Evolutionary conservation across 2,329 filamentous ascomycete species (phyloP), one percentile per base, ranked within the genome.

Genomic region (Ophiocordyceps camponoti-leonardi): DNA sequence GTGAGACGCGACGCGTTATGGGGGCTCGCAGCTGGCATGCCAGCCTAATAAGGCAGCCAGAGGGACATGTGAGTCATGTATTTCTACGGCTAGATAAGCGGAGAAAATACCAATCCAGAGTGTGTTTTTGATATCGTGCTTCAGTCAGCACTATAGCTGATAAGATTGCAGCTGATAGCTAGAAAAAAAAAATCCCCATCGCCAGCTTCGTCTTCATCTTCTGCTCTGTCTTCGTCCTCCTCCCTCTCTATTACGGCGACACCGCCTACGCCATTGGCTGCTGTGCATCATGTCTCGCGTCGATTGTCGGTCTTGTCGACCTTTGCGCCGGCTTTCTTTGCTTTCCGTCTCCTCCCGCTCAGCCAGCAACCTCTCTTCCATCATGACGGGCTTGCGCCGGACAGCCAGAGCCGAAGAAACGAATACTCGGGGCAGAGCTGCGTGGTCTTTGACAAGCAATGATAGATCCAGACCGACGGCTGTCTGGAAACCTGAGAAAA

Each of bases 371-470:
- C 69, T 85, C 48, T 82, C 81, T 11, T 81, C 81, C 41, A 86
- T 87, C 54, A 74, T 78, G 51, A 68, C 72, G 42, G 82, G 82
- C 14, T 67, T 86, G 46, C 75, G 78, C 41, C 55, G 65, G 58
- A 60, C 74, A 52, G 18, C 35, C 35, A 39, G 12, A 39, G n/a
- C 35, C 18, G 35, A 39, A 19, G 35, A 39, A 14, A 12, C n/a
- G 31, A 33, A 2, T 2, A 33, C 2, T 4, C 31, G 26, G 7
- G 10, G 7, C 11, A 4, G 26, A 28, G 10, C 12, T 33, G 31
- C 31, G 11, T 33, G 31, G 31, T 33, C 31, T 33, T 2, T 14
- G 31, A 33, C 12, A 13, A 10, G 16, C 31, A 33, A 33, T 14
- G 31, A 33, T 2, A n/a, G 16, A 33, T 14, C 16, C 6, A 33